Percentiles rank a stretch among this genome's conserved stretches.
Conservation (phyloP, 1,284 basidiomycete genomes). For the Microbotryomycetes sp. region DNA sequence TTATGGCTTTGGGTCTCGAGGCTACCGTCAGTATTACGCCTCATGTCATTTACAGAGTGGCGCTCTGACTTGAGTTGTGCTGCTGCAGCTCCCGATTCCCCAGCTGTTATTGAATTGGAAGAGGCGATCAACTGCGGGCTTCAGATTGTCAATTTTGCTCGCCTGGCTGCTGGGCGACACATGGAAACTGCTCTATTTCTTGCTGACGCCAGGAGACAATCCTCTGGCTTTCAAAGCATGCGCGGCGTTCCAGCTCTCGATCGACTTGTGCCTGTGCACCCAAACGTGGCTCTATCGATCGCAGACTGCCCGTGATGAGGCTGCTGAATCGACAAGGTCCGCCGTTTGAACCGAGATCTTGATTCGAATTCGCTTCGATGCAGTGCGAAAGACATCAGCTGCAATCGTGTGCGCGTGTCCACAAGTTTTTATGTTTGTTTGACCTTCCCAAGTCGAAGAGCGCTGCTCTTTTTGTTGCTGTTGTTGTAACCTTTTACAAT, state of each 20-base stretch:
- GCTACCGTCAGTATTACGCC: slow-evolving; percentile 45
- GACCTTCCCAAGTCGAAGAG: too few relatives aligned
- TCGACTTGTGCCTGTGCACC: background rate
- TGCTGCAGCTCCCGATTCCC: slow-evolving; percentile 46
- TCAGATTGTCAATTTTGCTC: slow-evolving; percentile 46
- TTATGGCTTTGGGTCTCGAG: slow-evolving; percentile 49
- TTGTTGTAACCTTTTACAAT: too few relatives aligned
- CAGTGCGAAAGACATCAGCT: too few relatives aligned
- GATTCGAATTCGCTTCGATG: too few relatives aligned
- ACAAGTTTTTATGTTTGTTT: too few relatives aligned
- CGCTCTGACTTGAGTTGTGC: too few relatives aligned
- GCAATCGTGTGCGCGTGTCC: too few relatives aligned
- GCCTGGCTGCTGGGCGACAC: slow-evolving; percentile 44
- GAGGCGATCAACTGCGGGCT: slow-evolving; percentile 48
- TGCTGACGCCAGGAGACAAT: slow-evolving; percentile 43
- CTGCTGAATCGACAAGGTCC: too few relatives aligned
- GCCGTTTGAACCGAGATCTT: too few relatives aligned
- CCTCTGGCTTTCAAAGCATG: slow-evolving; percentile 46
- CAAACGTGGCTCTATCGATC: background rate
- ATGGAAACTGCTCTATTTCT: slow-evolving; percentile 41
- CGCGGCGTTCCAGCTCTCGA: slow-evolving; percentile 38
- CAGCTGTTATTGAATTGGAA: slow-evolving; percentile 49
- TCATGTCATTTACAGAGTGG: too few relatives aligned
- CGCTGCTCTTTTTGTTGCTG: too few relatives aligned
- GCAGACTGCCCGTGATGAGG: too few relatives aligned